Evolutionary conservation across 2,329 filamentous ascomycete species (phyloP).

Genomic region (Aspergillus aculeatus): DNA sequence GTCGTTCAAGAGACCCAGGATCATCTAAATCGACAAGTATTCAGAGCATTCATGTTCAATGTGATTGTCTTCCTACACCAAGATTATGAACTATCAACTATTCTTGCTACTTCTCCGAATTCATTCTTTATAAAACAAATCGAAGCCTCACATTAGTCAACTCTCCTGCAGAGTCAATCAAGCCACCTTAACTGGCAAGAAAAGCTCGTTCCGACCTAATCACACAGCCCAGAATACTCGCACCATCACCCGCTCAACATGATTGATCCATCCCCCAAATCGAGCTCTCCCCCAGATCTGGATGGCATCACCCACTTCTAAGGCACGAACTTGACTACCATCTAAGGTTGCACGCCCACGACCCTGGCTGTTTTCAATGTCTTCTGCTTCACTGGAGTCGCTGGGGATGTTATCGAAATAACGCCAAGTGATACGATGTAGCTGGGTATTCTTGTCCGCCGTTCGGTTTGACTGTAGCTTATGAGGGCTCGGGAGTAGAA

Average conservation of each 20-base stretch:
- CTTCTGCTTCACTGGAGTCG: conserved; percentile 33
- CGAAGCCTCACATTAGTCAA: neutral
- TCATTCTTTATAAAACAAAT: no score
- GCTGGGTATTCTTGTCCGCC: conserved; percentile 19
- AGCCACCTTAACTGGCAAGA: neutral
- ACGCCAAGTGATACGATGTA: conserved; percentile 36
- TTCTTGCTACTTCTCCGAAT: no score
- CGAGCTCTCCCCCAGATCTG: conserved; percentile 39
- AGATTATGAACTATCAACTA: no score
- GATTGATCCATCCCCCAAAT: conserved; percentile 38
- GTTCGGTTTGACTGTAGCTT: conserved; percentile 35
- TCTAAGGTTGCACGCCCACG: conserved; percentile 37
- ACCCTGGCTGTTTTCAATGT: conserved; percentile 31
- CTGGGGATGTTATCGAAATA: conserved; percentile 30
- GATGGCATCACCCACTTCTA: conserved; percentile 39
- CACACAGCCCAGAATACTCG: conserved; percentile 41
- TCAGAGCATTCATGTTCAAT: no score
- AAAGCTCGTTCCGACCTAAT: neutral
- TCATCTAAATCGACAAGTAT: no score
- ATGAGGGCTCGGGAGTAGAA: conserved; percentile 29
- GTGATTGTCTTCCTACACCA: no score
- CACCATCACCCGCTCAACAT: conserved; percentile 31
- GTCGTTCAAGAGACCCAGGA: no score
- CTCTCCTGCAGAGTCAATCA: neutral
- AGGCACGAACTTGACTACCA: conserved; percentile 33